Evolutionary conservation across 2,329 filamentous ascomycete species (phyloP), one percentile per base, ranked within the genome.

Genomic region (Xylaria sp.): DNA sequence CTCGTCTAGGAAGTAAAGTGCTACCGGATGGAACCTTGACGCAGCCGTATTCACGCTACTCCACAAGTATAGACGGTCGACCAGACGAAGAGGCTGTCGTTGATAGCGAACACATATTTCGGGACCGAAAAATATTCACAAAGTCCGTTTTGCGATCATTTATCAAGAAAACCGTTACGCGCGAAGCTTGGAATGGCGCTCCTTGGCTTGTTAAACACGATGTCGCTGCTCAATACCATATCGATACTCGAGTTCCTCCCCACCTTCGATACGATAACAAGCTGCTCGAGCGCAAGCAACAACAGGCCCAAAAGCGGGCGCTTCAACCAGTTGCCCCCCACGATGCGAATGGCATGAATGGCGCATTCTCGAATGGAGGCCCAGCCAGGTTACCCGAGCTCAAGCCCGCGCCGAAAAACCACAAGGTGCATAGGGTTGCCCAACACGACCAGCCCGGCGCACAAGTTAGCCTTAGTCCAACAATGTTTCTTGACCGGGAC

Each of bases 81-180:
- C 84, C 84, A 1, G 85, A 86, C 48, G 85, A 91, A 66, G 92
- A 96, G 75, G 89, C 88, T 10, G 81, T 92, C n/a, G 83, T 95
- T 17, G 90, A 93, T 68, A 90, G 92, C 75, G 82, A 90, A 51
- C 90, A 96, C 72, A 89, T 98, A 58, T 89, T 86, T 65, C 90
- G 95, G 64, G 93, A 97, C 73, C 88, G 93, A 54, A 96, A 94
- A 70, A 85, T 92, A 47, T 99, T 98, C 74, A 97, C 94, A 27
- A 98, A 99, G 77, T 89, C 93, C 49, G 93, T 97, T 75, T 82
- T 99, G 40, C 88, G 94, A 33, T 92, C 93, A 5, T 99, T 97
- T 68, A 91, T 99, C 66, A 97, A 97, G 74, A 93, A 96, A 76
- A 95, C 93, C 0, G 90, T 97, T n/a, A 90, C 89, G 1, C 83